Base-by-base conservation (phyloP, 345 rosid genomes). In the Gynandropsis gynandra region DNA sequence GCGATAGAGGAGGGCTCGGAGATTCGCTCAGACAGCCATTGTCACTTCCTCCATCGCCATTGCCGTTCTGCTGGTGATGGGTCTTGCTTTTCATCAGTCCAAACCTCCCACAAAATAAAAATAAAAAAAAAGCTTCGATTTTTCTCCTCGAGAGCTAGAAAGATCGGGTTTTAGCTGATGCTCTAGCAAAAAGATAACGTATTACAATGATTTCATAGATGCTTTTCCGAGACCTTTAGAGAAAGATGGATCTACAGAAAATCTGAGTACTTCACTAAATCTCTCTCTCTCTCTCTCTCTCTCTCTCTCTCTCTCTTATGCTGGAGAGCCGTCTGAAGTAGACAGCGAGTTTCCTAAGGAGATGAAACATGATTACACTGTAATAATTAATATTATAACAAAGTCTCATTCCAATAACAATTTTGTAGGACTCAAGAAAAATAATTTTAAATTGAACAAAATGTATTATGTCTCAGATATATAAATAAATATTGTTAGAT, bases 1-100 rank as follows among this genome's bases (percentile, higher is more conserved):
- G 90, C 0, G 90, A 78, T 0, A 75, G 74, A 34, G 90, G 90
- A 3, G 90, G 84, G 47, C 88, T 80, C 5, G 90, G 84, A 11
- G 94, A 84, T 75, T 74, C 77, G 15, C 65, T 47, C 37, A 47
- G 24, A 17, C 63, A 50, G 52, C 65, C 59, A 63, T 71, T 69
- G 43, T 79, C 73, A 47, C 73, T 71, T 44, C 71, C 55, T 52
- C 52, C 52, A 60, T 53, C 66, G 52, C 43, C 73, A 55, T 46
- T 66, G 59, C 64, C 50, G 9, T 65, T 61, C 21, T 34, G 61
- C 52, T 51, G 73, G 62, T 45, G 66, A 49, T 64, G 56, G 62
- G 58, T 46, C 56, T 75, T 77, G 42, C 81, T 38, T 60, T 75
- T 77, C 76, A 68, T 68, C 52, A 37, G 41, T 13, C 41, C 11